Evolutionary conservation across 139 green algal species (phyloP), one percentile per base, ranked within the genome.

Genomic region (Chloropicon primus): DNA sequence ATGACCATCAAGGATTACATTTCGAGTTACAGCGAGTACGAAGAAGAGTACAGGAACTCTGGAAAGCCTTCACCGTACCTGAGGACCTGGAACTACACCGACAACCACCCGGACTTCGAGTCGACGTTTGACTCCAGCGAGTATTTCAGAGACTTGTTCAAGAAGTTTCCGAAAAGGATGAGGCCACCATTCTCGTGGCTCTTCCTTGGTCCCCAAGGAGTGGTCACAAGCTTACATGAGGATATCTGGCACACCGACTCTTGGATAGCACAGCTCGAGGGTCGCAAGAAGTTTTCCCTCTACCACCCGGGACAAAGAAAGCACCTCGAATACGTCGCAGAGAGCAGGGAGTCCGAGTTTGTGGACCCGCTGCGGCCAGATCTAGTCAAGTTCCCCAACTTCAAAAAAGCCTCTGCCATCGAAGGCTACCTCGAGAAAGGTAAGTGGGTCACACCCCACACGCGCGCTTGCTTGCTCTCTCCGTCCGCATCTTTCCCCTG

Each of bases 211-310:
- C 72, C 78, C 29, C 2, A 21, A 1, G 78, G 78, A n/a, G 71
- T 53, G 25, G 74, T 10, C 1, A 78, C 78, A 2, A 10, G 2
- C 41, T 53, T 81, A 17, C 78, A 81, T 73, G 78, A 74, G 22
- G 78, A 81, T 73, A 62, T 81, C 1, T 81, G 78, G 78, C 21
- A 73, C 72, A 81, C 78, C 2, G 78, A 81, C 72, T 72, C 78
- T 1, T 81, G 78, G 78, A 72, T 81, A 22, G 27, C n/a, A 1
- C 53, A 77, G 28, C 22, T 78, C 22, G 21, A 74, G 26, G 78
- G 78, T 17, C 25, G 23, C 1, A 81, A 81, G 72, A 27, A 78
- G 2, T 81, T 81, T 29, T 2, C 25, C 22, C 26, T 81, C 2
- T 81, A 54, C 78, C 78, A 81, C 29, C 78, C 78, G n/a, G 72